These are phyloP conservation scores for Saxophila tyrrhenica DNA, from an alignment of 495 filamentous ascomycete species.

Conservation along the genomic window DNA sequence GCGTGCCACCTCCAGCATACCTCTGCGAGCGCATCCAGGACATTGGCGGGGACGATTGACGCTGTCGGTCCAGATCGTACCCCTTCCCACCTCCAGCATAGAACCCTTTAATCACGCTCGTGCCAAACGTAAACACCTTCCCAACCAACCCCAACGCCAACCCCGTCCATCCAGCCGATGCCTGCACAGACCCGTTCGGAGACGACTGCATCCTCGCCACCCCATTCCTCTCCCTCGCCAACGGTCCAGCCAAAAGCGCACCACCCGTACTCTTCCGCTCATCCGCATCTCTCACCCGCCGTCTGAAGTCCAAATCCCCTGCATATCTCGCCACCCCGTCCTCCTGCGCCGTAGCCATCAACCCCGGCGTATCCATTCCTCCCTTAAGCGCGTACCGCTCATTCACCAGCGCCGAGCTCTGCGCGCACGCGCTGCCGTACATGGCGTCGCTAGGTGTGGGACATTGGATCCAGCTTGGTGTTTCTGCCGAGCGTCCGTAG, in stretches of 20 bases:
- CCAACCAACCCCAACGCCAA: slow-evolving; percentile 43
- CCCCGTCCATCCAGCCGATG: slow-evolving; percentile 34
- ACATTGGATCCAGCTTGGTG: slow-evolving; percentile 7
- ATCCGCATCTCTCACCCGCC: not conserved
- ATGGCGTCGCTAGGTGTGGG: slow-evolving; percentile 8
- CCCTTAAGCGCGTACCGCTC: slow-evolving; percentile 49
- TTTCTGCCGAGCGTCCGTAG: not conserved
- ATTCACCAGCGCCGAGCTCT: slow-evolving; percentile 41
- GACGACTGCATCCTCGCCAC: slow-evolving; percentile 3
- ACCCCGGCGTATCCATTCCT: slow-evolving; percentile 49
- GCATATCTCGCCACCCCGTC: slow-evolving; percentile 26
- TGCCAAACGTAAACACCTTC: slow-evolving; percentile 76
- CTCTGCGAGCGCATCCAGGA: not conserved
- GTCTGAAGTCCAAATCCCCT: not conserved
- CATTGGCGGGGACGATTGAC: not conserved
- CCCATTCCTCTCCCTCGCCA: slow-evolving; percentile 21
- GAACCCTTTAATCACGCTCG: slow-evolving; percentile 67
- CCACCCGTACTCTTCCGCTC: not conserved
- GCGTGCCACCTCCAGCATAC: slow-evolving; percentile 1
- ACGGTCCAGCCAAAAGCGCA: slow-evolving; percentile 8
- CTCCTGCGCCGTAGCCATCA: slow-evolving; percentile 35
- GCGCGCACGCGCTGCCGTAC: slow-evolving; percentile 12
- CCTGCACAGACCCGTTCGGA: not conserved
- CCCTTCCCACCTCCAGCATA: slow-evolving; percentile 69
- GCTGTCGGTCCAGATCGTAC: slow-evolving; percentile 36